Evolutionary conservation across 2,329 filamentous ascomycete genomes (phyloP).

Genomic region (Corniculantispora saksenae): DNA sequence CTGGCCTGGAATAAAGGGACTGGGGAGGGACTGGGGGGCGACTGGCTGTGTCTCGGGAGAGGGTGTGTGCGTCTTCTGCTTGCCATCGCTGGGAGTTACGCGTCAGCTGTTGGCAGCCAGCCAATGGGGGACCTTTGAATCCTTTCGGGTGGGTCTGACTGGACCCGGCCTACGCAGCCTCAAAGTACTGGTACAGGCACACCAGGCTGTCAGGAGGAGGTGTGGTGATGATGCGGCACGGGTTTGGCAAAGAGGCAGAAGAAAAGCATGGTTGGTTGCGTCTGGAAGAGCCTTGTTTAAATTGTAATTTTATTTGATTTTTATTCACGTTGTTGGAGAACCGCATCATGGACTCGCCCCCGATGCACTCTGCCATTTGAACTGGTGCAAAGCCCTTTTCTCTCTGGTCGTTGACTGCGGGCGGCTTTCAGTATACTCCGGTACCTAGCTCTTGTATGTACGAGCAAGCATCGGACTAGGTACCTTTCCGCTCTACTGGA

Average conservation of each 20-base stretch:
- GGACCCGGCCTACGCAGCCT: constrained; percentile 19
- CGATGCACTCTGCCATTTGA: background rate
- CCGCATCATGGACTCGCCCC: no score
- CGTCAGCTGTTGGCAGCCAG: constrained; percentile 31
- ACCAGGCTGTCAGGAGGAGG: background rate
- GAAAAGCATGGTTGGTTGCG: background rate
- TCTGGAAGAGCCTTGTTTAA: no score
- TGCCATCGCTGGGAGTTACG: constrained; percentile 28
- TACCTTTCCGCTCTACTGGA: no score
- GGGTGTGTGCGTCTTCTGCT: constrained; percentile 20
- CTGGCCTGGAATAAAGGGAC: constrained; percentile 8
- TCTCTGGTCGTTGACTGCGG: background rate
- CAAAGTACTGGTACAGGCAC: constrained; percentile 18
- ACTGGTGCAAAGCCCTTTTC: background rate
- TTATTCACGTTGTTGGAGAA: background rate
- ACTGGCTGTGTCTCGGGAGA: constrained; percentile 21
- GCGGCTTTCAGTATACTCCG: background rate
- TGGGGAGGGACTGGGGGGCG: no score
- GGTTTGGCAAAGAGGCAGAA: background rate
- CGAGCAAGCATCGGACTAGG: no score
- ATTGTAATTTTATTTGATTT: background rate
- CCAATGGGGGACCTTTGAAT: constrained; percentile 26
- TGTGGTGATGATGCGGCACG: no score
- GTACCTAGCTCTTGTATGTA: no score
- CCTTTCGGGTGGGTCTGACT: constrained; percentile 5